These are phyloP conservation scores for Rickenella mellea DNA, from an alignment of 768 basidiomycete species.

Conservation along the genomic window DNA sequence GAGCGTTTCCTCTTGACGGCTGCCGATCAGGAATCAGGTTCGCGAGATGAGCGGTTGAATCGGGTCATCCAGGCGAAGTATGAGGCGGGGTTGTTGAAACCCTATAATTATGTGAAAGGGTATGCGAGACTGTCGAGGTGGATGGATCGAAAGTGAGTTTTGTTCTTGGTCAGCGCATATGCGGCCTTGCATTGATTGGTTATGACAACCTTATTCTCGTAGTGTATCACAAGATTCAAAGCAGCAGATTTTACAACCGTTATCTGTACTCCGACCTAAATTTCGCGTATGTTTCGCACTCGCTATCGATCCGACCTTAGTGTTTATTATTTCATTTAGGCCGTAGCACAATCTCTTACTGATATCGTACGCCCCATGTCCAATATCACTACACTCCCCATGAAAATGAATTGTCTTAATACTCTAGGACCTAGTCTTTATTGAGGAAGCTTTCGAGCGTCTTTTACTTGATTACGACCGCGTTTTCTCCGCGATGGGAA, in stretches of 20 bases:
- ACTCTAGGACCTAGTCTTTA: slow-evolving; percentile 81
- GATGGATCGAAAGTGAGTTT: slow-evolving; percentile 85
- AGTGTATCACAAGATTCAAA: slow-evolving; percentile 88
- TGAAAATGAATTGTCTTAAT: slow-evolving; percentile 2
- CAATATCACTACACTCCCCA: background rate
- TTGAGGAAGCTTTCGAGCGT: slow-evolving; percentile 96
- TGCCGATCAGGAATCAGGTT: slow-evolving; percentile 88
- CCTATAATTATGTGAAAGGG: slow-evolving; percentile 95
- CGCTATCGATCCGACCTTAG: slow-evolving; percentile 1
- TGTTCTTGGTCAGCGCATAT: background rate
- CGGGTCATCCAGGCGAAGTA: slow-evolving; percentile 94
- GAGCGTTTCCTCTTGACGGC: slow-evolving; percentile 89
- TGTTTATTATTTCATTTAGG: slow-evolving; percentile 26
- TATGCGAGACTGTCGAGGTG: slow-evolving; percentile 85
- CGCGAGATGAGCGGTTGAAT: slow-evolving; percentile 81
- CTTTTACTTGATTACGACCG: slow-evolving; percentile 92
- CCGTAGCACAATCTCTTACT: slow-evolving; percentile 74
- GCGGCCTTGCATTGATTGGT: background rate
- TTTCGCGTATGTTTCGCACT: slow-evolving; percentile 51
- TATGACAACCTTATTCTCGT: slow-evolving; percentile 6
- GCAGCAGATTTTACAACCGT: slow-evolving; percentile 83
- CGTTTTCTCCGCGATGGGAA: slow-evolving; percentile 90
- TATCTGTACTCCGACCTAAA: slow-evolving; percentile 78
- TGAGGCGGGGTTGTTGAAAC: slow-evolving; percentile 89
- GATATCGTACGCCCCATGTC: slow-evolving; percentile 51